These are phyloP conservation scores for Dipodascus albidus DNA, from an alignment of 805 yeast species.

Conservation along the genomic window DNA sequence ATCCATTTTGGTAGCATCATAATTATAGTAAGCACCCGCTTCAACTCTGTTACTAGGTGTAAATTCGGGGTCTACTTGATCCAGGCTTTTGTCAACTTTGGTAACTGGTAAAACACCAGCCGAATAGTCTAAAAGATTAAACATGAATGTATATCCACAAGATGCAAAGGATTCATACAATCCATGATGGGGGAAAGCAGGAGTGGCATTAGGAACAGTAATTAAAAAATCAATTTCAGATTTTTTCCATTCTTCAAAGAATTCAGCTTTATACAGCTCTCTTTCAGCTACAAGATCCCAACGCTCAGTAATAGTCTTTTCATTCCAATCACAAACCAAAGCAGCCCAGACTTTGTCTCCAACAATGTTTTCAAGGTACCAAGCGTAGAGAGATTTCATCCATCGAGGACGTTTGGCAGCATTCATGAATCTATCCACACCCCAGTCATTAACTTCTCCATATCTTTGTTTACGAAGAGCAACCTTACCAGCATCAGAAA, in stretches of 20 bases:
- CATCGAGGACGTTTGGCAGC: constrained; percentile 26
- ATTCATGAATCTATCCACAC: constrained; percentile 23
- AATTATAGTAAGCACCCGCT: constrained; percentile 31
- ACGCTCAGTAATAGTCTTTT: constrained; percentile 25
- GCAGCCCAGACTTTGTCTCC: constrained; percentile 30
- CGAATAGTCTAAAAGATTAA: constrained; percentile 45
- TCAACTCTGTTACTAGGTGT: constrained; percentile 31
- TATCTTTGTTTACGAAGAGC: constrained; percentile 17
- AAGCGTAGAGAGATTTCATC: constrained; percentile 26
- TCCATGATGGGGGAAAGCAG: constrained; percentile 31
- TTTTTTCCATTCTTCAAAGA: constrained; percentile 26
- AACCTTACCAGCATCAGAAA: constrained; percentile 25
- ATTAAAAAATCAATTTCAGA: constrained; percentile 28
- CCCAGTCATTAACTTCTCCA: constrained; percentile 28
- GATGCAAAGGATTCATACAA: constrained; percentile 27
- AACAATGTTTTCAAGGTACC: constrained; percentile 22
- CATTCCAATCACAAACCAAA: constrained; percentile 26
- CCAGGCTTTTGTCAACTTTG: constrained; percentile 33
- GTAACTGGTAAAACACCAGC: constrained; percentile 50
- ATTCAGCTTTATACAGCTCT: constrained; percentile 25
- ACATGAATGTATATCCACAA: constrained; percentile 42
- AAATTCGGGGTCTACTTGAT: constrained; percentile 24
- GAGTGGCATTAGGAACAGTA: constrained; percentile 33
- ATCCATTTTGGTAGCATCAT: constrained; percentile 40
- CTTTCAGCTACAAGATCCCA: constrained; percentile 27